These are phyloP conservation scores for Colletotrichum musae DNA, from an alignment of 2,329 filamentous ascomycete species.

Conservation along the genomic window DNA sequence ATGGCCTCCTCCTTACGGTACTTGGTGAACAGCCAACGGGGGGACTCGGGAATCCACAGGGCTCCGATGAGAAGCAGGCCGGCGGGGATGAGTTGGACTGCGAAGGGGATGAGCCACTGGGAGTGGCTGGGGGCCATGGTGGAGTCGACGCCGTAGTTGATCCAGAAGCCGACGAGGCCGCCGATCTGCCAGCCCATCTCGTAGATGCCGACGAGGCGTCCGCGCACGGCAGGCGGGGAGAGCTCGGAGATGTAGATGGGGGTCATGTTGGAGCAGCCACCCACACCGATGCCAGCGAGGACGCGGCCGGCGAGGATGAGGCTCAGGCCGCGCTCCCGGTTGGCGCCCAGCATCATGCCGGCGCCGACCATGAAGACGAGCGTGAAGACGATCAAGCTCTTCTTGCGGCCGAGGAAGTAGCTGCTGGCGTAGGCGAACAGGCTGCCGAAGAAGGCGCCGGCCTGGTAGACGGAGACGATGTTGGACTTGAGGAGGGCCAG, in stretches of 20 bases:
- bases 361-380: constrained; percentile 79
- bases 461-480: constrained; percentile 86
- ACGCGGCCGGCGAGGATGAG: constrained; percentile 74
- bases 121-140: constrained; percentile 60
- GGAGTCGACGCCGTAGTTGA: constrained; percentile 74
- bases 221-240: constrained; percentile 74
- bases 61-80: constrained; percentile 73
- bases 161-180: constrained; percentile 73
- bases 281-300: constrained; percentile 74
- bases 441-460: constrained; percentile 87
- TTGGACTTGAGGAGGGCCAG: constrained; percentile 77
- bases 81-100: constrained; percentile 76
- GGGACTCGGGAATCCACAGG: constrained; percentile 75
- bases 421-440: constrained; percentile 76
- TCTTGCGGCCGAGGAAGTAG: constrained; percentile 77
- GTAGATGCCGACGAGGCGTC: constrained; percentile 76
- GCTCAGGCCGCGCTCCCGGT: constrained; percentile 73
- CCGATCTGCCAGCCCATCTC: constrained; percentile 77
- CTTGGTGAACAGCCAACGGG: constrained; percentile 78
- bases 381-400: constrained; percentile 73
- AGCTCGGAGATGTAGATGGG: constrained; percentile 75
- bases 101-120: constrained; percentile 77
- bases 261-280: constrained; percentile 74
- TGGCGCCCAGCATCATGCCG: constrained; percentile 80
- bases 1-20: constrained; percentile 72